These are phyloP conservation scores for Fallopia convolvulus DNA, from an alignment of 148 eudicot species.

Conservation along the genomic window DNA sequence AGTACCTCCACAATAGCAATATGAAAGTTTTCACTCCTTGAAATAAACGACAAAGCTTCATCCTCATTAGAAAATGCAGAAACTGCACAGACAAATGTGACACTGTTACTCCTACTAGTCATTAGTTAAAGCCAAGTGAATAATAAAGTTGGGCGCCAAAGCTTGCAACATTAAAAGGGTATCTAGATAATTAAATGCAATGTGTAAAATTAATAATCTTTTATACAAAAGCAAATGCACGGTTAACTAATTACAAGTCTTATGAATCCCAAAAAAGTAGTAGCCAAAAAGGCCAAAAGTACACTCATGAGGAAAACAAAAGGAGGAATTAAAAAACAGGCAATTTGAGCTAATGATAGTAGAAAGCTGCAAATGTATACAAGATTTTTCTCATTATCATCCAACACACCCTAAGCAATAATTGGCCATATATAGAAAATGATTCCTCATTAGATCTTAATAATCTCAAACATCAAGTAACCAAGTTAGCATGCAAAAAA, in stretches of 20 bases:
- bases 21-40: slow-evolving; percentile 44
- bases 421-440: not conserved
- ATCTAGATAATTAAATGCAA: not conserved
- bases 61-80: slow-evolving; percentile 40
- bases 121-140: not conserved
- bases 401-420: not conserved
- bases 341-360: slow-evolving; percentile 3
- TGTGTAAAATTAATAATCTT: not conserved
- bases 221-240: slow-evolving; percentile 1
- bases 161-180: slow-evolving; percentile 2
- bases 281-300: not conserved
- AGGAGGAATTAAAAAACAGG: not conserved
- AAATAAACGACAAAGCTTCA: slow-evolving; percentile 59
- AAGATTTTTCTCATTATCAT: not conserved
- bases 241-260: not conserved
- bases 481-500: not conserved
- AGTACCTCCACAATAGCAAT: slow-evolving; percentile 76
- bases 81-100: slow-evolving; percentile 33
- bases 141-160: not conserved
- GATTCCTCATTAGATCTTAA: not conserved
- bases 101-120: not conserved
- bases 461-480: not conserved
- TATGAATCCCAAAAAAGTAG: slow-evolving; percentile 1
- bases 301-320: not conserved
- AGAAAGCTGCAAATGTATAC: slow-evolving; percentile 4